These are phyloP conservation scores for Paracoccidioides lutzii DNA, from an alignment of 2,329 filamentous ascomycete species.

Conservation along the genomic window DNA sequence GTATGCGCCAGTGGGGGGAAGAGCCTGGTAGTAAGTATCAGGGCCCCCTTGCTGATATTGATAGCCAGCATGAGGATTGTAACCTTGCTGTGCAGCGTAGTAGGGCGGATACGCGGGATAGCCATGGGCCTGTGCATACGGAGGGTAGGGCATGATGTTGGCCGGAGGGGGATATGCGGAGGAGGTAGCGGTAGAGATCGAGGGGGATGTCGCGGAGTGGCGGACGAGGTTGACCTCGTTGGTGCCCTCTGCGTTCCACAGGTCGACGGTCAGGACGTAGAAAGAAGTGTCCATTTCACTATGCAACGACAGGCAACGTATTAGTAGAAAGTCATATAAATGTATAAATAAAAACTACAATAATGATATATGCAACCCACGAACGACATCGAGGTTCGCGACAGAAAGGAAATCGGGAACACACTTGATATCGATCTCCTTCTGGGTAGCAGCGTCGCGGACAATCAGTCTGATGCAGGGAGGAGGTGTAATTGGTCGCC, in stretches of 20 bases:
- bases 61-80: slow-evolving; percentile 22
- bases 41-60: slow-evolving; percentile 22
- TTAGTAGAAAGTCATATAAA: background rate
- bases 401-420: slow-evolving; percentile 17
- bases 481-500: slow-evolving; percentile 87
- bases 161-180: slow-evolving; percentile 55
- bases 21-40: slow-evolving; percentile 19
- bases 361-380: background rate
- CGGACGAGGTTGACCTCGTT: slow-evolving; percentile 57
- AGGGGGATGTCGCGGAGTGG: slow-evolving; percentile 54
- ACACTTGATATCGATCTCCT: slow-evolving; percentile 75
- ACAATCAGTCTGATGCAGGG: slow-evolving; percentile 80
- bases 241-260: slow-evolving; percentile 50
- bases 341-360: background rate
- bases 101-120: slow-evolving; percentile 31
- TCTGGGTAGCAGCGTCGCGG: slow-evolving; percentile 57
- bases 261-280: slow-evolving; percentile 56
- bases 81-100: slow-evolving; percentile 16
- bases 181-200: slow-evolving; percentile 68
- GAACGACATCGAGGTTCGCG: no score
- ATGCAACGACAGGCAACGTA: slow-evolving; percentile 9
- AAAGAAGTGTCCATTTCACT: slow-evolving; percentile 58
- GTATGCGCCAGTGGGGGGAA: slow-evolving; percentile 5
- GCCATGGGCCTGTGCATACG: slow-evolving; percentile 26
- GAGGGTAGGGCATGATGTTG: slow-evolving; percentile 24